phyloP scores from a whole-genome alignment of 2,329 filamentous ascomycete species.

The Fusarium sp. region DNA sequence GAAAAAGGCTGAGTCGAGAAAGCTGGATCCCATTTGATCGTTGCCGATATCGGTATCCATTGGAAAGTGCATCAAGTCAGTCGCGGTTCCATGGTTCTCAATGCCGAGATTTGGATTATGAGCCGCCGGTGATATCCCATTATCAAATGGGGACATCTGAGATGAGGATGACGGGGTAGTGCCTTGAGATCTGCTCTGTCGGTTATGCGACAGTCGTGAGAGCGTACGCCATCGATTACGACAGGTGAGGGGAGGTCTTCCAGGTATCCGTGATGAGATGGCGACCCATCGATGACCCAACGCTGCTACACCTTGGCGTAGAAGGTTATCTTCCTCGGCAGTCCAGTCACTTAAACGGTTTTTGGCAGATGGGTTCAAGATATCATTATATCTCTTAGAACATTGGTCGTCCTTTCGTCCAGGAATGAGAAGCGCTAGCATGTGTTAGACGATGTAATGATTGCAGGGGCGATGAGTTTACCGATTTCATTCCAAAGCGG shows the following conservation, averaged over 20 bases:
- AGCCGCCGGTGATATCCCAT: slow-evolving; percentile 28
- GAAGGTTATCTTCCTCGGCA: slow-evolving; percentile 36
- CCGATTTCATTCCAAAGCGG: slow-evolving; percentile 43
- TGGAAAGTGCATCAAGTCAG: slow-evolving; percentile 21
- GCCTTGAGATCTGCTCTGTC: slow-evolving; percentile 27
- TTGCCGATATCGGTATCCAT: slow-evolving; percentile 13
- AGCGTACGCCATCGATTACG: slow-evolving; percentile 43
- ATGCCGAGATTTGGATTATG: slow-evolving; percentile 3
- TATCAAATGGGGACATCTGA: slow-evolving; percentile 31
- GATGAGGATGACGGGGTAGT: slow-evolving; percentile 34
- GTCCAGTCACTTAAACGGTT: slow-evolving; percentile 43
- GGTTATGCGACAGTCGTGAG: slow-evolving; percentile 20
- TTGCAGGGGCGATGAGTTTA: background rate
- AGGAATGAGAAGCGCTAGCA: slow-evolving; percentile 39
- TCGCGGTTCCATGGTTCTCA: background rate
- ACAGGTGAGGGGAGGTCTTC: slow-evolving; percentile 43
- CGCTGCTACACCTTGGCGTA: slow-evolving; percentile 37
- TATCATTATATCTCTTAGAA: slow-evolving; percentile 45
- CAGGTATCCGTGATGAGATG: slow-evolving; percentile 40
- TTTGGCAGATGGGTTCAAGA: slow-evolving; percentile 41
- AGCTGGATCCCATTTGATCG: slow-evolving; percentile 20
- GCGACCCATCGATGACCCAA: slow-evolving; percentile 44
- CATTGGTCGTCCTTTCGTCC: slow-evolving; percentile 46
- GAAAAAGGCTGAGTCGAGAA: slow-evolving; percentile 36
- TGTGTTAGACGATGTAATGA: background rate